Base-by-base conservation (phyloP, 495 filamentous ascomycete genomes). In the Trypethelium eluteriae region DNA sequence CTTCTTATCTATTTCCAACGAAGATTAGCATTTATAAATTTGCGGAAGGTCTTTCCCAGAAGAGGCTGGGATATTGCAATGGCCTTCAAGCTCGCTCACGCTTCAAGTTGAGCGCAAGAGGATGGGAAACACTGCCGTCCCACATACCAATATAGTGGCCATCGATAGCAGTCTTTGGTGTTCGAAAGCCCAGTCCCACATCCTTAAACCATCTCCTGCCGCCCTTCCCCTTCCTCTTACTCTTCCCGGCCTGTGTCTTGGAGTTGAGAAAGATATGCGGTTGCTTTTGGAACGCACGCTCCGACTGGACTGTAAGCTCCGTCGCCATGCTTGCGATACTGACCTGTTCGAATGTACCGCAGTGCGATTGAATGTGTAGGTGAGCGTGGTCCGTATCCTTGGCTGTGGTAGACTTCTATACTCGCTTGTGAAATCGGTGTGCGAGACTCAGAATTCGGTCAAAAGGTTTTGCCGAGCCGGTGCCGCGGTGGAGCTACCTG, bases 151-250 rank as follows among this genome's bases (percentile, higher is more conserved):
- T 99, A 84, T 97, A 99, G 79, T 79, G 88, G 77, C 94, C 94
- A 82, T 97, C 92, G 85, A 99, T 98, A 75, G 94, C 94, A 73
- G 84, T 89, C 86, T 90, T 92, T 77, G 94, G 94, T 78, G 95
- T 98, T 81, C 90, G 87, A 88, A 99, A 98, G 73, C 94, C 94
- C 79, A 99, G 83, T 78, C 94, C 94, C 77, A 99, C 91, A 76
- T 99, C 95, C 89, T 99, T 99, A 82, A 92, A 98, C 92, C 92
- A 99, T 92, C 94, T 88, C 75, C 92, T 87, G 72, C 89, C 89
- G 65, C 85, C 83, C 86, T 95, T 93, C 76, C 91, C 92, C 72
- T 83, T 80, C 78, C 88, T 88, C 77, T 86, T 86, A 78, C 85
- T 88, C 86, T 96, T 97, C 71, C 86, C 80, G 79, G 90, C 88